Conservation (phyloP, 2,329 filamentous ascomycete genomes). For the Chrysosporium keratinophilum region DNA sequence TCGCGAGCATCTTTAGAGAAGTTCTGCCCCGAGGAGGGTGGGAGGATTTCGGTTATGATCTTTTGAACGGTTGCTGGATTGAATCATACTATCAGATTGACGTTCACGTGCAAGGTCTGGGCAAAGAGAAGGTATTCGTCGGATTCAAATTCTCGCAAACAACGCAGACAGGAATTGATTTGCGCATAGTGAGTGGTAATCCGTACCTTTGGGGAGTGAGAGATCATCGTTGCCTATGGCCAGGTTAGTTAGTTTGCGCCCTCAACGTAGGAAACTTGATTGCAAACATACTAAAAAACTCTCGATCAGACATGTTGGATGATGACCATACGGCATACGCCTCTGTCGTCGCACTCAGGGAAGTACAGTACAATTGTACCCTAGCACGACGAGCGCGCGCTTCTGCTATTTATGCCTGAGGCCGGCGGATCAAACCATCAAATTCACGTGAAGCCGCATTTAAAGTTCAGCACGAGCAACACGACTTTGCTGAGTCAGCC, state of each 20-base stretch:
- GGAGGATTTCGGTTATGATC: constrained; percentile 90
- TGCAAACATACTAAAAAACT: constrained; percentile 8
- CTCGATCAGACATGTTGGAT: constrained; percentile 15
- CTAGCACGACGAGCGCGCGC: not conserved
- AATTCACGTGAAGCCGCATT: not conserved
- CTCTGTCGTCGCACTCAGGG: not conserved
- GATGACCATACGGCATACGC: not conserved
- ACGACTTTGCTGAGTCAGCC: not conserved
- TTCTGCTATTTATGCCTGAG: constrained; percentile 5
- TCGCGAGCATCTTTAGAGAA: constrained; percentile 95
- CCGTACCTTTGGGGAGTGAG: constrained; percentile 48
- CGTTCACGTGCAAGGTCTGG: not conserved
- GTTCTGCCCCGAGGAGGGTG: constrained; percentile 62
- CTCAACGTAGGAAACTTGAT: not conserved
- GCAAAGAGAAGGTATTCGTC: not conserved
- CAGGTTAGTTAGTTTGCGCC: constrained; percentile 8
- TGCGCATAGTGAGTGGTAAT: not conserved
- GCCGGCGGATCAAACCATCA: not conserved
- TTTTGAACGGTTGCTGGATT: constrained; percentile 56
- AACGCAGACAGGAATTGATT: not conserved
- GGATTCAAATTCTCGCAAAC: too few relatives aligned
- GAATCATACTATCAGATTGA: not conserved
- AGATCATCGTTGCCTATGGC: constrained; percentile 46
- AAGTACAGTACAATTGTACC: not conserved
- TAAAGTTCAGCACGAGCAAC: not conserved